Evolutionary conservation across 352 stramenopile species (phyloP).

Genomic region (Plasmopara muralis): DNA sequence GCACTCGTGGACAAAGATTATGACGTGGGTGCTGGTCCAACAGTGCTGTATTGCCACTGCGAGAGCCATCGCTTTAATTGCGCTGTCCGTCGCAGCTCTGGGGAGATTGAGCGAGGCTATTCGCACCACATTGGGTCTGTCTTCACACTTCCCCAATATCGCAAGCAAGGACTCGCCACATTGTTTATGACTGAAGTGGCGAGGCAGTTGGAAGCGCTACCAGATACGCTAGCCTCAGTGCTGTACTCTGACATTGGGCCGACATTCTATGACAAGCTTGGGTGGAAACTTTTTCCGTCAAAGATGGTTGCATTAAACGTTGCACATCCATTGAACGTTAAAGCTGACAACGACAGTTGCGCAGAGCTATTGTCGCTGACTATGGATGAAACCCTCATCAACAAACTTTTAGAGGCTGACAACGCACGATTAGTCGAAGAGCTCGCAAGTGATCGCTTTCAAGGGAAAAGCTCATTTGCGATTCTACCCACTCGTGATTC

Average conservation of each 20-base stretch:
- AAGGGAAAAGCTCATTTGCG: conserved; percentile 33
- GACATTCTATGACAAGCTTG: conserved; percentile 53
- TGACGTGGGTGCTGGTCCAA: conserved; percentile 9
- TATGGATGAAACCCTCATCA: conserved; percentile 33
- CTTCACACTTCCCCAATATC: conserved; percentile 48
- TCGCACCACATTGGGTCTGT: conserved; percentile 62
- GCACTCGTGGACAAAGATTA: conserved; percentile 41
- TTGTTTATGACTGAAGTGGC: conserved; percentile 42
- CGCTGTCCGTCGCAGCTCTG: conserved; percentile 23
- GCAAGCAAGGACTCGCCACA: conserved; percentile 38
- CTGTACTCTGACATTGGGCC: conserved; percentile 67
- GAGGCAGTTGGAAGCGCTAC: conserved; percentile 22
- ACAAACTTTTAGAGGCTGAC: conserved; percentile 36
- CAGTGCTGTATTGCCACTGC: conserved; percentile 42
- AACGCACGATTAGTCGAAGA: conserved; percentile 30
- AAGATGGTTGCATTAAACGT: conserved; percentile 33
- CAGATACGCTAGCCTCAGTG: conserved; percentile 32
- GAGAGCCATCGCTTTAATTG: conserved; percentile 58
- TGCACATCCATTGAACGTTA: conserved; percentile 6
- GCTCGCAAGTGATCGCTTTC: conserved; percentile 21
- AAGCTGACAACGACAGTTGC: not conserved
- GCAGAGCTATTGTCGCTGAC: conserved; percentile 15
- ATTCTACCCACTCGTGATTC: conserved; percentile 44
- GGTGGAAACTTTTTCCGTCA: conserved; percentile 48
- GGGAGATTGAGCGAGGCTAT: conserved; percentile 35